Evolutionary conservation across 140 eudicot species (phyloP).

Genomic region (Anethum foeniculum): DNA sequence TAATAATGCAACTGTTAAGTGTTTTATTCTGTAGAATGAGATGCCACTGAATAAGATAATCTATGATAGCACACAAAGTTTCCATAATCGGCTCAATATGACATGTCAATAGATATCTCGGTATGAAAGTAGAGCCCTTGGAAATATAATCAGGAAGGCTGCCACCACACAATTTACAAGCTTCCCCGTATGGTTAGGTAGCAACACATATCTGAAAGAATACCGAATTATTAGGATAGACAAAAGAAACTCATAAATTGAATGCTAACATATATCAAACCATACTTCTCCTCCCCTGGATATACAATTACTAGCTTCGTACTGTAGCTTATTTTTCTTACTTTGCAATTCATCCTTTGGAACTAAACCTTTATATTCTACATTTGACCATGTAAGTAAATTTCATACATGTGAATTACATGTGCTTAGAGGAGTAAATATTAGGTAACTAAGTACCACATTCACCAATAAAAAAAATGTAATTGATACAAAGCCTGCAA

Average conservation of each 20-base stretch:
- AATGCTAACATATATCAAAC: background rate
- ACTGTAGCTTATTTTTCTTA: constrained; percentile 54
- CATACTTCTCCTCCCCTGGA: constrained; percentile 61
- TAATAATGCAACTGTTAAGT: too few relatives aligned
- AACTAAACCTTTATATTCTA: constrained; percentile 72
- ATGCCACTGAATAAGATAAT: too few relatives aligned
- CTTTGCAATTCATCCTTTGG: constrained; percentile 55
- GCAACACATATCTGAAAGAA: constrained; percentile 16
- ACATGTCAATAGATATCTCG: too few relatives aligned
- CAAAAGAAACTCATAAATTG: too few relatives aligned
- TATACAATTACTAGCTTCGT: constrained; percentile 56
- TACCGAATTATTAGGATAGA: too few relatives aligned
- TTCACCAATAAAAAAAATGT: background rate
- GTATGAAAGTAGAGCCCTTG: too few relatives aligned
- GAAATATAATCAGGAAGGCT: too few relatives aligned
- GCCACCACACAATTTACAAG: too few relatives aligned
- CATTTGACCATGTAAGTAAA: constrained; percentile 49
- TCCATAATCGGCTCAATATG: too few relatives aligned
- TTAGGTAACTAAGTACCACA: background rate
- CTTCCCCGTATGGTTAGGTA: constrained; percentile 49
- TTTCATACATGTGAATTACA: too few relatives aligned
- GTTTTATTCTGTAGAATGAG: too few relatives aligned
- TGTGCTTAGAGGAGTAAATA: background rate
- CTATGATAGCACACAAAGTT: too few relatives aligned
- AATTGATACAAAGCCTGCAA: background rate